These are phyloP conservation scores for Melanogaster broomeanus DNA, from an alignment of 768 basidiomycete species.

Conservation along the genomic window DNA sequence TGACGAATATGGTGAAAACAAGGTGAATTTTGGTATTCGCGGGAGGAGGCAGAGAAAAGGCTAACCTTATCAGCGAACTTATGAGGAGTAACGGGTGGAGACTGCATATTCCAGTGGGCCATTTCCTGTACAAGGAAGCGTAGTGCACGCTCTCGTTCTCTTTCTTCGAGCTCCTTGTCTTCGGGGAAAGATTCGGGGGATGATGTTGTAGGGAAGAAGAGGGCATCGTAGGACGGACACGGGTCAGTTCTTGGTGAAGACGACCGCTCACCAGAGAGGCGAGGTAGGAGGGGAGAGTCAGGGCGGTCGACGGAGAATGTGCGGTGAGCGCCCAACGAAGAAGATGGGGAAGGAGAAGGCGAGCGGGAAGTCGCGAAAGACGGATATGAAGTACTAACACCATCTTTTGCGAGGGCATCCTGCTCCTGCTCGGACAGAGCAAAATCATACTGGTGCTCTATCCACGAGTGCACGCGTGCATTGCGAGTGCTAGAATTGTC, in stretches of 20 bases:
- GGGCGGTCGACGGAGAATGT: conserved; percentile 22
- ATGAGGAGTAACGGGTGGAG: background rate
- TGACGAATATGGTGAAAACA: background rate
- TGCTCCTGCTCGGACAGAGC: conserved; percentile 27
- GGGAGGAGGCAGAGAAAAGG: background rate
- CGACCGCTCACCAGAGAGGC: conserved; percentile 21
- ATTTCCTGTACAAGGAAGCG: conserved; percentile 29
- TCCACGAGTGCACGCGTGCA: conserved; percentile 35
- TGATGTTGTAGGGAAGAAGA: conserved; percentile 21
- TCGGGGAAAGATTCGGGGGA: conserved; percentile 1
- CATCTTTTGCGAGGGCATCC: background rate
- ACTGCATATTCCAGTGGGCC: conserved; percentile 20
- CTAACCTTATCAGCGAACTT: conserved; percentile 7
- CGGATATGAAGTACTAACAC: background rate
- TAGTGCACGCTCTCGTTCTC: conserved; percentile 25
- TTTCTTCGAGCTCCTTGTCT: conserved; percentile 7
- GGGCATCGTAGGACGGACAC: conserved; percentile 21
- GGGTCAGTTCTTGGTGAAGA: conserved; percentile 16
- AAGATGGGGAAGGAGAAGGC: conserved; percentile 31
- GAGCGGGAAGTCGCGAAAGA: conserved; percentile 10
- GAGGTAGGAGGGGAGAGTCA: conserved; percentile 32
- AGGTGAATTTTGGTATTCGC: background rate
- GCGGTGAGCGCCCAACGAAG: conserved; percentile 33
- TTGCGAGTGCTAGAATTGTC: conserved; percentile 24
- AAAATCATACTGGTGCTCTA: conserved; percentile 39